Base-by-base conservation (phyloP, 345 rosid species). In the Eutrema yunnanense region DNA sequence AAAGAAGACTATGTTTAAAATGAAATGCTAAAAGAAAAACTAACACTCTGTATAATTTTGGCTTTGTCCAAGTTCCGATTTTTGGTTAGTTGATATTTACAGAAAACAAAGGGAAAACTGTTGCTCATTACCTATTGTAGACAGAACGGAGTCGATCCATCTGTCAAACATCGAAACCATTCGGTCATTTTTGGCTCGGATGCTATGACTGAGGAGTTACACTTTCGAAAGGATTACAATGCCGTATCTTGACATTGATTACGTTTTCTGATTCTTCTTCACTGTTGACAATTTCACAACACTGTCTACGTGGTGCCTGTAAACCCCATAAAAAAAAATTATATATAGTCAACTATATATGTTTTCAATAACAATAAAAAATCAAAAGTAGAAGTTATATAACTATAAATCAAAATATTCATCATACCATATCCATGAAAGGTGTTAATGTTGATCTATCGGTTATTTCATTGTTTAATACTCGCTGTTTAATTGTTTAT, bases 241-340 rank as follows among this genome's bases (percentile, higher is more conserved):
- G 82, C 78, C 97, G 80, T 47, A 94, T 80, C 65, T 81, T 76
- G 69, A 94, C 85, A 44, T 77, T 72, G 1, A 94, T 63, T 48
- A 67, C 69, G 9, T 46, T 36, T 4, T 67, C 72, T 11, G 11
- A 40, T 10, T 47, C 77, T 37, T 77, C 73, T 29, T 67, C 59
- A 29, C 69, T 67, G 55, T 83, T 78, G 77, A 84, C 47, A 49
- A 71, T 57, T 43, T 76, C 72, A 71, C 80, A 76, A 32, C 62
- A 76, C 13, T 76, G 76, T 59, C 80, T 71, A n/a, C 80, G 72
- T 60, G 92, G 97, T 11, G 97, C 97, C 98, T 94, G 88, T 33
- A 19, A 12, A 27, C 42, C 44, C 59, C 29, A 37, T 40, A 12
- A 30, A 19, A n/a, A n/a, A 30, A 30, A 9, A 43, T 41, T 29